Percentiles rank a stretch among this genome's conserved stretches.
Evolutionary conservation across 371 early-diverging fungal species (phyloP).

Genomic region (Chytridium lagenaria): DNA sequence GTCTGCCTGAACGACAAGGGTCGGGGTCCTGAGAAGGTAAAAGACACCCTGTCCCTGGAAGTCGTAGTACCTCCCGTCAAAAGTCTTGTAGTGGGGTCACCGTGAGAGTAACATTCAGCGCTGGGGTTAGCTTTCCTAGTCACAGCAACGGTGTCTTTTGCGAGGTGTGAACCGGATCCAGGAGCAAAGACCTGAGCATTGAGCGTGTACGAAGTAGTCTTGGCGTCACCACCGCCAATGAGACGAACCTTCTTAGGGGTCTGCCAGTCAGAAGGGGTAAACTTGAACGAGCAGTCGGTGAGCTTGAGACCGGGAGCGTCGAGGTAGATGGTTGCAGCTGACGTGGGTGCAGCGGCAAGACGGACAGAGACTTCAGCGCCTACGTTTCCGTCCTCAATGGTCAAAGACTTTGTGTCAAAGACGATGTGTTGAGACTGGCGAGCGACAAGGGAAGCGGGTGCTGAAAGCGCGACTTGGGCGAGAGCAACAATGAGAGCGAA

Average conservation of each 20-base stretch:
- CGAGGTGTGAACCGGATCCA: too few species aligned
- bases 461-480: too few species aligned
- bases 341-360: background rate
- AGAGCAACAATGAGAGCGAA: too few species aligned
- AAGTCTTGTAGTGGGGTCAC: conserved; percentile 25
- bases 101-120: conserved; percentile 11
- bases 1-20: conserved; percentile 24
- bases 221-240: background rate
- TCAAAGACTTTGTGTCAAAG: background rate
- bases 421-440: too few species aligned
- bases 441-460: too few species aligned
- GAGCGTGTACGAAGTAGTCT: background rate
- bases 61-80: background rate
- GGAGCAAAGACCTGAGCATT: too few species aligned
- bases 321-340: background rate
- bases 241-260: background rate
- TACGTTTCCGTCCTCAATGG: background rate
- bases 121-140: too few species aligned
- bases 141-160: too few species aligned
- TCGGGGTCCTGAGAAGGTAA: conserved; percentile 24
- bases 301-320: conserved; percentile 5
- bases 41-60: conserved; percentile 25
- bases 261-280: background rate
- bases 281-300: conserved; percentile 4
- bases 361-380: background rate